Evolutionary conservation across 352 stramenopile species (phyloP), one percentile per base, ranked within the genome.

Genomic region (Pseudoperonospora humuli): DNA sequence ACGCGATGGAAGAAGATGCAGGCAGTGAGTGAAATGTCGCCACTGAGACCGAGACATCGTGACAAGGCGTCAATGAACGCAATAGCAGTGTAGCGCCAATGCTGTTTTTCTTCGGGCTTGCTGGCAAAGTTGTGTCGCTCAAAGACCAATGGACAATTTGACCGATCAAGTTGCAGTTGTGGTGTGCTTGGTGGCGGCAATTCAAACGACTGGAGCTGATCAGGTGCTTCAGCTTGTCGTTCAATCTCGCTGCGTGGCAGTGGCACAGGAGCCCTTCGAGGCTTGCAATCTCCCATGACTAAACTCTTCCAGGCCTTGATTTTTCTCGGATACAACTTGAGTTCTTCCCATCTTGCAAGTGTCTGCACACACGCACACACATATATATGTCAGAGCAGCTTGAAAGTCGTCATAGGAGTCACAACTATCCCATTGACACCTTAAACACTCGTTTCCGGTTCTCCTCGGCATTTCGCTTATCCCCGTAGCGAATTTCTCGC

Each of bases 61-160:
- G 69, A 70, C 33, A 93, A 24, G 9, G 82, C 75, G 42, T 93
- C 75, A 37, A 93, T 88, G 54, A 90, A 90, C 1, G 77, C 80
- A 13, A 90, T 64, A 0, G 71, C 69, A 3, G 80, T 87, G 57
- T 74, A 87, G 5, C 80, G 71, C 80, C 80, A 93, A 36, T 93
- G 80, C 57, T 88, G 74, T 50, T 86, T 88, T 14, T 81, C 58
- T 11, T 86, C 80, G 8, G 54, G 69, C 37, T 72, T 69, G 26
- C 45, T 70, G 10, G 66, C 57, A 27, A 92, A 88, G 31, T 75
- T 61, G 10, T 18, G 28, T 5, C 71, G 70, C 50, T 92, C 80
- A 39, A 87, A 92, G 14, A 92, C 54, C 39, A 69, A 67, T 15
- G 80, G 70, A 39, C 80, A 87, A 45, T 71, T 90, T 10, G 77